Percentiles rank a stretch among this genome's conserved stretches.
Evolutionary conservation across 768 basidiomycete genomes (phyloP).

Genomic region (Scleroderma bovista): DNA sequence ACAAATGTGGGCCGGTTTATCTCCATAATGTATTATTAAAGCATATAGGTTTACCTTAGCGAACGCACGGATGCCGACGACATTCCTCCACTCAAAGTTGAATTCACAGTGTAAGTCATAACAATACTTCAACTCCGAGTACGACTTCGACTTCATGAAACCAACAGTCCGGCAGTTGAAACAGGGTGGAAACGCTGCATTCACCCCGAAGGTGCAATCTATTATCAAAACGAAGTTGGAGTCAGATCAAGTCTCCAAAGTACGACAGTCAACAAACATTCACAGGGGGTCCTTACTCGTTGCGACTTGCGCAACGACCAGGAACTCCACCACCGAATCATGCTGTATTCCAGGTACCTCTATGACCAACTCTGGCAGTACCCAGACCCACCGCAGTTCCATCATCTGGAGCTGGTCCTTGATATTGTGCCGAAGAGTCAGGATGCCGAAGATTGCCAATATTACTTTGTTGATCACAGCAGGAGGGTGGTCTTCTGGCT

Average conservation of each 20-base stretch:
- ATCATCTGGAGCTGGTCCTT: conserved; percentile 1
- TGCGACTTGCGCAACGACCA: neutral
- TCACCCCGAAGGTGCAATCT: conserved; percentile 53
- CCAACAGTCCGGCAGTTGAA: neutral
- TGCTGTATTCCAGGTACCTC: neutral
- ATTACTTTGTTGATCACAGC: conserved; percentile 43
- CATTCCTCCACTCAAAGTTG: no score
- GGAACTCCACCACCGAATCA: neutral
- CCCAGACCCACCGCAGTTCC: neutral
- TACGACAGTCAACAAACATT: neutral
- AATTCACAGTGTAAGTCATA: neutral
- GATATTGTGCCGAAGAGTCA: neutral
- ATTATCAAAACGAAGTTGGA: conserved; percentile 37
- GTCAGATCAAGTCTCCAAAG: conserved; percentile 19
- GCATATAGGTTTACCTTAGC: no score
- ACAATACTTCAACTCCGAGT: neutral
- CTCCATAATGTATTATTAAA: no score
- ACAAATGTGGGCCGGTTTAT: no score
- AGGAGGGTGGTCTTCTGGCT: conserved; percentile 43
- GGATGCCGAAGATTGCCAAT: conserved; percentile 10
- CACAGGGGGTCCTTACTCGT: neutral
- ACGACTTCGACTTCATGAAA: neutral
- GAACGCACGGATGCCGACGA: no score
- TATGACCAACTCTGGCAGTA: neutral
- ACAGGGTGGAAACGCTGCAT: neutral